These are phyloP conservation scores for Olyra latifolia DNA, from an alignment of 176 grass and related monocot species.

Conservation along the genomic window DNA sequence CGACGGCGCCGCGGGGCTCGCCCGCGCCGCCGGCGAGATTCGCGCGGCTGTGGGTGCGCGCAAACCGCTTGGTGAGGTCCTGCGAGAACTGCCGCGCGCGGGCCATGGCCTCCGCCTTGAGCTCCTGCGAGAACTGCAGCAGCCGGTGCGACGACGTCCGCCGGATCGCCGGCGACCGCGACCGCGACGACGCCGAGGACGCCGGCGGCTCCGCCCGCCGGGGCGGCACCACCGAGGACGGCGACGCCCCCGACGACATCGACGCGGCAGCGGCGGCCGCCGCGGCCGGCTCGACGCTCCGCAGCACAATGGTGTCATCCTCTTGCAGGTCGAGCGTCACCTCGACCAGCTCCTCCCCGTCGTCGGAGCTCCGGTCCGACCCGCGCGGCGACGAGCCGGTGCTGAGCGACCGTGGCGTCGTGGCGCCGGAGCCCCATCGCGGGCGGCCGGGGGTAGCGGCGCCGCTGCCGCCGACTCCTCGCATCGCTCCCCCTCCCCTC, in stretches of 20 bases:
- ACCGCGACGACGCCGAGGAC: slow-evolving; percentile 28
- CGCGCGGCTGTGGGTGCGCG: slow-evolving; percentile 54
- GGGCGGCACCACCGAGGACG: neutral
- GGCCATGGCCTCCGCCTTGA: slow-evolving; percentile 65
- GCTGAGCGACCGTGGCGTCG: slow-evolving; percentile 62
- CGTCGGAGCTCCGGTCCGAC: slow-evolving; percentile 55
- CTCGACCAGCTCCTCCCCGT: slow-evolving; percentile 82
- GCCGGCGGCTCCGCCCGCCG: neutral
- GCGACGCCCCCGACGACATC: slow-evolving; percentile 9
- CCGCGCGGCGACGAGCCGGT: slow-evolving; percentile 51
- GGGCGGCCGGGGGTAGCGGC: slow-evolving; percentile 21
- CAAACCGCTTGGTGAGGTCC: slow-evolving; percentile 72
- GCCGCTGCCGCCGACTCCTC: slow-evolving; percentile 18
- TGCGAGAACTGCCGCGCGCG: slow-evolving; percentile 71
- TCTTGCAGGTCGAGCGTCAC: slow-evolving; percentile 86
- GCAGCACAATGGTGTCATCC: slow-evolving; percentile 79
- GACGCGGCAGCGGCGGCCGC: neutral
- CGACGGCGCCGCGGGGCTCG: neutral
- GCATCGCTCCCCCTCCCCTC: neutral
- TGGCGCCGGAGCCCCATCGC: slow-evolving; percentile 47
- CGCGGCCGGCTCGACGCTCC: slow-evolving; percentile 66
- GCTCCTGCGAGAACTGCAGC: slow-evolving; percentile 88
- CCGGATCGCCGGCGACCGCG: slow-evolving; percentile 62
- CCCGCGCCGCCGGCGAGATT: slow-evolving; percentile 10
- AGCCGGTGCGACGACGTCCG: slow-evolving; percentile 79